phyloP scores from a whole-genome alignment of 2,329 filamentous ascomycete genomes.

The Nannizziopsis arthrosporioides region DNA sequence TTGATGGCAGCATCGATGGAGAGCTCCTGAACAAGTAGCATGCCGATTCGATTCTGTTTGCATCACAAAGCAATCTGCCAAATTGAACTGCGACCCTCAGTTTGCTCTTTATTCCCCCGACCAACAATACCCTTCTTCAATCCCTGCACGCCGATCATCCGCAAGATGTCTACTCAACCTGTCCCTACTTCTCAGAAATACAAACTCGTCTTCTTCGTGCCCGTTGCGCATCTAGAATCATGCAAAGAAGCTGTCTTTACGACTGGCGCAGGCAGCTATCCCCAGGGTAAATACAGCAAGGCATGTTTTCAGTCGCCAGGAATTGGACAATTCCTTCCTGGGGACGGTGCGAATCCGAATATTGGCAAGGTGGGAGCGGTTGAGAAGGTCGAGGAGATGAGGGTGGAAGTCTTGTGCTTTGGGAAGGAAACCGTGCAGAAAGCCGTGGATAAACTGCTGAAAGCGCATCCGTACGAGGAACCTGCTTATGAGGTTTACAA shows the following conservation, averaged over 20 bases:
- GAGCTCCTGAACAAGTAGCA: background rate
- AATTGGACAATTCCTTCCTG: conserved; percentile 34
- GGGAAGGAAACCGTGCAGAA: conserved; percentile 28
- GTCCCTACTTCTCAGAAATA: conserved; percentile 23
- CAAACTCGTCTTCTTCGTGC: conserved; percentile 37
- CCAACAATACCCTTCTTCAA: background rate
- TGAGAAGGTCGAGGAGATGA: conserved; percentile 33
- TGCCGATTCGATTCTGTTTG: conserved; percentile 1
- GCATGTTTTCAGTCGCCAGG: conserved; percentile 32
- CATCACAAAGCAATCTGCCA: background rate
- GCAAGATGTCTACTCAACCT: conserved; percentile 19
- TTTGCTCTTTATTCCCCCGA: background rate
- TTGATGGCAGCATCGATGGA: background rate
- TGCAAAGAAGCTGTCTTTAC: conserved; percentile 35
- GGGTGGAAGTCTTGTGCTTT: conserved; percentile 35
- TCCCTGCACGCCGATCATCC: background rate
- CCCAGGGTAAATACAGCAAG: conserved; percentile 32
- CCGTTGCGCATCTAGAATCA: conserved; percentile 26
- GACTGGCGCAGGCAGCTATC: conserved; percentile 33
- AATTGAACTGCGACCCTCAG: background rate
- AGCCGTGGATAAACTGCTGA: conserved; percentile 32
- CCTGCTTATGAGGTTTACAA: conserved; percentile 36
- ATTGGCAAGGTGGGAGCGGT: conserved; percentile 31
- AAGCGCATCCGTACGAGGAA: conserved; percentile 38
- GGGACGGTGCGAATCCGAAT: conserved; percentile 29